phyloP scores from a whole-genome alignment of 345 rosid genomes.

The Murraya paniculata region DNA sequence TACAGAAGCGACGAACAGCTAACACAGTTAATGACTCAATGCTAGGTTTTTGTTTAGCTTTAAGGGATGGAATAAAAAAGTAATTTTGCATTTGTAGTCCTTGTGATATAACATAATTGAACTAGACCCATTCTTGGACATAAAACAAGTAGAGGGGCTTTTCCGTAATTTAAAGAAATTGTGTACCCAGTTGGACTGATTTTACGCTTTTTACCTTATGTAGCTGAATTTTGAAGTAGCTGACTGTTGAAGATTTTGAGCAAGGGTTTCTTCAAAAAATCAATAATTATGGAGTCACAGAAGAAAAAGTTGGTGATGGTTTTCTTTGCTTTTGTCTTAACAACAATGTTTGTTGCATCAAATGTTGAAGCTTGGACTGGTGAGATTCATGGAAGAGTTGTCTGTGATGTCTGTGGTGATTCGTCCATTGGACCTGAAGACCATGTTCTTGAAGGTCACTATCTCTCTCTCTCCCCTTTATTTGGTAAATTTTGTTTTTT shows the following conservation, averaged over 20 bases:
- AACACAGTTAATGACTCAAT: not conserved
- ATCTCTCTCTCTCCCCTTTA: not conserved
- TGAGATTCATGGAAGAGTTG: constrained; percentile 88
- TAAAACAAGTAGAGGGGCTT: not conserved
- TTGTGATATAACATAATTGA: not conserved
- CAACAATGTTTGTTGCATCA: constrained; percentile 21
- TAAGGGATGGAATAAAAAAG: not conserved
- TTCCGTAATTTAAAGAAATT: not conserved
- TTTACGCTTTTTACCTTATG: no score
- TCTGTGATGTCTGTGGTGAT: constrained; percentile 90
- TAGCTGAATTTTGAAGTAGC: not conserved
- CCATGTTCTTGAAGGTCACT: constrained; percentile 76
- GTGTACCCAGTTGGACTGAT: not conserved
- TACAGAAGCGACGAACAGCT: not conserved
- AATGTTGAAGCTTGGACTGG: constrained; percentile 81
- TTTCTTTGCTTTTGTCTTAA: constrained; percentile 26
- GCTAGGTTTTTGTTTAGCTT: not conserved
- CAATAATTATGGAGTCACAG: constrained; percentile 39
- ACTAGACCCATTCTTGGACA: not conserved
- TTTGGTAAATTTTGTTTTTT: not conserved
- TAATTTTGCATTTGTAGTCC: not conserved
- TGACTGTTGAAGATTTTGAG: not conserved
- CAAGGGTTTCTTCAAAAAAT: not conserved
- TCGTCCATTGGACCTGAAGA: constrained; percentile 94
- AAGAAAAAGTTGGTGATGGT: constrained; percentile 31